These are phyloP conservation scores for Acacia crassicarpa DNA, from an alignment of 306 rosid genomes.

Conservation along the genomic window DNA sequence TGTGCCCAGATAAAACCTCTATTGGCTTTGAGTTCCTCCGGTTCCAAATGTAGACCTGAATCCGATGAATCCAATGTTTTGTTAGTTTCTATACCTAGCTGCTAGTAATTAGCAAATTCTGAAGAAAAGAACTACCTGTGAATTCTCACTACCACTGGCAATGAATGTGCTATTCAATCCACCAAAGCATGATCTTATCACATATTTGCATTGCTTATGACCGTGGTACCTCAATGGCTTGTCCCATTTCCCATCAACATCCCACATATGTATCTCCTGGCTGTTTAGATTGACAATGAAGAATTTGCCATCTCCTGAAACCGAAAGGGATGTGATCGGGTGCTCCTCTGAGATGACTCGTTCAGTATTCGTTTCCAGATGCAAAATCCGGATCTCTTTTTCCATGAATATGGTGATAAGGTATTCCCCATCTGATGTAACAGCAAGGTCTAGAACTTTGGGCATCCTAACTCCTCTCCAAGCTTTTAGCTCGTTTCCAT, in stretches of 20 bases:
- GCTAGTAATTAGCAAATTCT: neutral
- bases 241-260: conserved; percentile 69
- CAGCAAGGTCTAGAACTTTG: conserved; percentile 78
- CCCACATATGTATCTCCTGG: conserved; percentile 97
- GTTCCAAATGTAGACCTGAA: conserved; percentile 91
- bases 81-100: neutral
- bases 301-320: conserved; percentile 72
- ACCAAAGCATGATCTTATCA: conserved; percentile 90
- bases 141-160: conserved; percentile 90
- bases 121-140: conserved; percentile 56
- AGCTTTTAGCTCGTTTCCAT: conserved; percentile 73
- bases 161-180: conserved; percentile 71
- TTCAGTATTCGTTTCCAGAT: conserved; percentile 61
- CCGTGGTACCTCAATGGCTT: conserved; percentile 56
- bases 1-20: conserved; percentile 78
- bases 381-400: conserved; percentile 69
- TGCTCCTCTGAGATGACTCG: conserved; percentile 71
- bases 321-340: conserved; percentile 59
- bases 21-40: conserved; percentile 54
- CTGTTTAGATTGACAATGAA: conserved; percentile 87
- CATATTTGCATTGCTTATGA: conserved; percentile 73
- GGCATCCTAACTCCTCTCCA: conserved; percentile 94
- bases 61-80: conserved; percentile 12
- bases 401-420: conserved; percentile 81
- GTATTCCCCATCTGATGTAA: conserved; percentile 80